phyloP scores from a whole-genome alignment of 192 early-diverging fungal genomes.

The Cladochytrium replicatum region DNA sequence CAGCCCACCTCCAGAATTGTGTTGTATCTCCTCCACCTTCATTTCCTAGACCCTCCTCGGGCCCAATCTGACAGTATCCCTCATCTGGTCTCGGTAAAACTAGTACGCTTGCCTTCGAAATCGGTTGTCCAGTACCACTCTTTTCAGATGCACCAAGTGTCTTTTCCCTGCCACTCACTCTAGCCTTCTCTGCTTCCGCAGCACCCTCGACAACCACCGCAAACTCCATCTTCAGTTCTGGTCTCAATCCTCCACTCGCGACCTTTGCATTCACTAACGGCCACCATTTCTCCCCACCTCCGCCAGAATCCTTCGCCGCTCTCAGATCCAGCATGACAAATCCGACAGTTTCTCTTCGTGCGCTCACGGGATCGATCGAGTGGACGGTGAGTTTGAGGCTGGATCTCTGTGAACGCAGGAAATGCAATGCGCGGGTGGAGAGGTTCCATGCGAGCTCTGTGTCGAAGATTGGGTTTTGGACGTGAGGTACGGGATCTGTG shows the following conservation, averaged over 20 bases:
- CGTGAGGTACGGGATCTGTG: slow-evolving; percentile 38
- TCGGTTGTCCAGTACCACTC: background rate
- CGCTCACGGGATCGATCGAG: slow-evolving; percentile 17
- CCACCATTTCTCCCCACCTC: slow-evolving; percentile 24
- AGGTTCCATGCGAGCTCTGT: slow-evolving; percentile 53
- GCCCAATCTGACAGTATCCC: slow-evolving; percentile 37
- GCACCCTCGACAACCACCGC: slow-evolving; percentile 11
- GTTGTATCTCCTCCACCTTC: too few species aligned
- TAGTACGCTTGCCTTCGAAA: background rate
- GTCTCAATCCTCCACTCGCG: slow-evolving; percentile 22
- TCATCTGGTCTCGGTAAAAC: slow-evolving; percentile 6
- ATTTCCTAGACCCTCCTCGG: too few species aligned
- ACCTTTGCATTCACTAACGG: slow-evolving; percentile 33
- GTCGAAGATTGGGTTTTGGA: slow-evolving; percentile 38
- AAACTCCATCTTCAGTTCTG: slow-evolving; percentile 47
- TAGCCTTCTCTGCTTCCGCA: slow-evolving; percentile 7
- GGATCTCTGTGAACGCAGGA: slow-evolving; percentile 35
- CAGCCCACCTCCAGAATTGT: slow-evolving; percentile 22
- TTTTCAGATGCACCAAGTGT: background rate
- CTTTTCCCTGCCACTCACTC: background rate
- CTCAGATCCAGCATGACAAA: slow-evolving; percentile 49
- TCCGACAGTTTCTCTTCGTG: slow-evolving; percentile 29
- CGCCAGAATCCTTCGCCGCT: slow-evolving; percentile 3
- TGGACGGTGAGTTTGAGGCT: slow-evolving; percentile 38
- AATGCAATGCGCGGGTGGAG: slow-evolving; percentile 24